Conservation (phyloP, 2,329 filamentous ascomycete species). For the Penicillium sp. region DNA sequence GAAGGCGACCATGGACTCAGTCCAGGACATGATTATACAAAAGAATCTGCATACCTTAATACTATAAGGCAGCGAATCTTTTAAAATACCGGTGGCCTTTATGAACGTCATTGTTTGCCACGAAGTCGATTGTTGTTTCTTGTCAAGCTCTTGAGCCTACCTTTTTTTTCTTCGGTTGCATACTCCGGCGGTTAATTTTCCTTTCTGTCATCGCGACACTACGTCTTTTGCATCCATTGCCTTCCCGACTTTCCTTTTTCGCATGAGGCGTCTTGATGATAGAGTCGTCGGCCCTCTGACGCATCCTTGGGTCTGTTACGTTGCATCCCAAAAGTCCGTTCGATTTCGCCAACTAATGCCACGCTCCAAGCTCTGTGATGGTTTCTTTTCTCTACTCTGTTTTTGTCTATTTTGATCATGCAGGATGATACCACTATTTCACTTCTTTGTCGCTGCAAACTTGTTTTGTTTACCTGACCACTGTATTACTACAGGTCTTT, state of each 20-base stretch:
- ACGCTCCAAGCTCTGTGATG: slow-evolving; percentile 26
- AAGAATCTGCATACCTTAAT: slow-evolving; percentile 79
- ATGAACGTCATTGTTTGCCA: slow-evolving; percentile 19
- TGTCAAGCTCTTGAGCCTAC: slow-evolving; percentile 21
- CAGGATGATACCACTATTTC: slow-evolving; percentile 39
- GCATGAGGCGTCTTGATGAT: slow-evolving; percentile 23
- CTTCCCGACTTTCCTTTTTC: slow-evolving; percentile 5
- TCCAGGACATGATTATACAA: slow-evolving; percentile 86
- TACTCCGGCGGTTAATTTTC: slow-evolving; percentile 23
- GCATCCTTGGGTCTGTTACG: slow-evolving; percentile 18
- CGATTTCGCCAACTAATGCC: slow-evolving; percentile 21
- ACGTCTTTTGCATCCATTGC: slow-evolving; percentile 5
- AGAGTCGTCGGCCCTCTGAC: slow-evolving; percentile 18
- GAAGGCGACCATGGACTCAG: slow-evolving; percentile 82
- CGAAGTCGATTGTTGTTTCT: slow-evolving; percentile 20
- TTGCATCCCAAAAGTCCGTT: slow-evolving; percentile 26
- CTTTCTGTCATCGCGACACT: slow-evolving; percentile 7
- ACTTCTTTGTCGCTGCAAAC: slow-evolving; percentile 17
- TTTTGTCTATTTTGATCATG: slow-evolving; percentile 23
- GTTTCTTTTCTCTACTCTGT: slow-evolving; percentile 9
- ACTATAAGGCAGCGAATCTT: slow-evolving; percentile 47
- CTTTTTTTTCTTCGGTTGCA: slow-evolving; percentile 24
- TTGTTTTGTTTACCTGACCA: slow-evolving; percentile 16
- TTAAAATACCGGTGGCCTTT: slow-evolving; percentile 12
- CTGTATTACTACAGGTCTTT: slow-evolving; percentile 20